Evolutionary conservation across 1,284 basidiomycete genomes (phyloP).

Genomic region (Pterulicium gracile): DNA sequence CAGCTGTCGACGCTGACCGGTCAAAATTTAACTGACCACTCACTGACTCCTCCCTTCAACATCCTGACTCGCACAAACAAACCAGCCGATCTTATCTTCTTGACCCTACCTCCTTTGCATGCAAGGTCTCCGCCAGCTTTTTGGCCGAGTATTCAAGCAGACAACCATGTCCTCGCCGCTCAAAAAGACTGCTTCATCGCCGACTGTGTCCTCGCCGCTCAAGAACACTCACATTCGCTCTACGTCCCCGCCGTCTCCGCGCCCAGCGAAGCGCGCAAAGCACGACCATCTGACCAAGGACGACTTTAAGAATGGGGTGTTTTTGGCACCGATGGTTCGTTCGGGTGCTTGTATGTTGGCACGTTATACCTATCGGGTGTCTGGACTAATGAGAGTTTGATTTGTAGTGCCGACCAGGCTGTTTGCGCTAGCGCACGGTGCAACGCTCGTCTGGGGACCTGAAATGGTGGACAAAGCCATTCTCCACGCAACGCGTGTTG

Average conservation of each 20-base stretch:
- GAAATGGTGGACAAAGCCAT: conserved; percentile 97
- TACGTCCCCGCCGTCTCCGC: conserved; percentile 33
- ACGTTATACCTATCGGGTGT: conserved; percentile 2
- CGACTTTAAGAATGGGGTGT: conserved; percentile 72
- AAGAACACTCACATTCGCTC: conserved; percentile 28
- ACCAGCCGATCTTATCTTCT: not conserved
- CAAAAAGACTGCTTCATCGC: too few species aligned
- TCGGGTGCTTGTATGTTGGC: conserved; percentile 70
- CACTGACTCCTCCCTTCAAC: too few species aligned
- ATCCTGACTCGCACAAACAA: too few species aligned
- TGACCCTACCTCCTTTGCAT: not conserved
- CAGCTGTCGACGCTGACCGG: too few species aligned
- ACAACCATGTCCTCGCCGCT: not conserved
- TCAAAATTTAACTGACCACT: too few species aligned
- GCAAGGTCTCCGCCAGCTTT: not conserved
- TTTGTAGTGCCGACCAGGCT: conserved; percentile 69
- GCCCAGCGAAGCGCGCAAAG: conserved; percentile 43
- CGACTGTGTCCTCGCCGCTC: not conserved
- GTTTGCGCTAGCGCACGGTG: conserved; percentile 87
- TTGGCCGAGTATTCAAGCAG: not conserved
- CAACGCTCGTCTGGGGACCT: conserved; percentile 93
- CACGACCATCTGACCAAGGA: conserved; percentile 46
- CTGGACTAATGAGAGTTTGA: conserved; percentile 5
- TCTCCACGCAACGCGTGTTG: conserved; percentile 71
- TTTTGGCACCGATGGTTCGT: conserved; percentile 93